Percentiles rank a stretch among this genome's conserved stretches.
Conservation (phyloP, 1,284 basidiomycete genomes). For the Moesziomyces aphidis region DNA sequence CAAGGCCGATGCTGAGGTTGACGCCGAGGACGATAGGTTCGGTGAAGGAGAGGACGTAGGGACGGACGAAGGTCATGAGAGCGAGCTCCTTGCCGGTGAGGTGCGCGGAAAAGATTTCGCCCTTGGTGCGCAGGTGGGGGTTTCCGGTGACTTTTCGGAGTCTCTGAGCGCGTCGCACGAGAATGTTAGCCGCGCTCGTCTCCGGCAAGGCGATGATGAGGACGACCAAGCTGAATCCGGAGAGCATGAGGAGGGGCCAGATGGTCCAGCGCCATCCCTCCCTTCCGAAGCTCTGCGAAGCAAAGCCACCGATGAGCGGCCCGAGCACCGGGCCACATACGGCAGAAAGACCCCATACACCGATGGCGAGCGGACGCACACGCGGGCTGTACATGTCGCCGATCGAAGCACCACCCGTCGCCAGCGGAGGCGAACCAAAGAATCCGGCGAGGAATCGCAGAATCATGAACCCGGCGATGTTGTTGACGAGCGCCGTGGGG, state of each 20-base stretch:
- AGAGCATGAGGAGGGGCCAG: conserved; percentile 67
- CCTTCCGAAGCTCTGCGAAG: conserved; percentile 28
- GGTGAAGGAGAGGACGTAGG: conserved; percentile 54
- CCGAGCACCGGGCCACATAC: conserved; percentile 52
- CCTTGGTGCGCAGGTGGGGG: conserved; percentile 61
- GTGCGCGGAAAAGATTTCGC: conserved; percentile 61
- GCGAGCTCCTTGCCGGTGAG: conserved; percentile 48
- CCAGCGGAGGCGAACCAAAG: conserved; percentile 53
- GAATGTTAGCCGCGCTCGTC: conserved; percentile 66
- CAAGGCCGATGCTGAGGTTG: conserved; percentile 58
- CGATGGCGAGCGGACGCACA: conserved; percentile 38
- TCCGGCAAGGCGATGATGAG: conserved; percentile 67
- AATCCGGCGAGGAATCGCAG: conserved; percentile 57
- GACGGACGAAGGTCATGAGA: conserved; percentile 53
- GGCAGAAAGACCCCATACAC: conserved; percentile 50
- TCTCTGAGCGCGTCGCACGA: conserved; percentile 65
- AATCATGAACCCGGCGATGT: conserved; percentile 48
- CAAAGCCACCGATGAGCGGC: conserved; percentile 56
- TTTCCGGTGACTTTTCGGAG: conserved; percentile 68
- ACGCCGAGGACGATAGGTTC: conserved; percentile 48
- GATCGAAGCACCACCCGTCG: conserved; percentile 59
- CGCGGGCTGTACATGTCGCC: conserved; percentile 42
- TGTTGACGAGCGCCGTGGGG: conserved; percentile 38
- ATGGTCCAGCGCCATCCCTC: conserved; percentile 63
- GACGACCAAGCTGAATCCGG: conserved; percentile 56